These are phyloP conservation scores for Acanthamoeba triangularis DNA, from an alignment of 208 protist genomes.

Conservation along the genomic window DNA sequence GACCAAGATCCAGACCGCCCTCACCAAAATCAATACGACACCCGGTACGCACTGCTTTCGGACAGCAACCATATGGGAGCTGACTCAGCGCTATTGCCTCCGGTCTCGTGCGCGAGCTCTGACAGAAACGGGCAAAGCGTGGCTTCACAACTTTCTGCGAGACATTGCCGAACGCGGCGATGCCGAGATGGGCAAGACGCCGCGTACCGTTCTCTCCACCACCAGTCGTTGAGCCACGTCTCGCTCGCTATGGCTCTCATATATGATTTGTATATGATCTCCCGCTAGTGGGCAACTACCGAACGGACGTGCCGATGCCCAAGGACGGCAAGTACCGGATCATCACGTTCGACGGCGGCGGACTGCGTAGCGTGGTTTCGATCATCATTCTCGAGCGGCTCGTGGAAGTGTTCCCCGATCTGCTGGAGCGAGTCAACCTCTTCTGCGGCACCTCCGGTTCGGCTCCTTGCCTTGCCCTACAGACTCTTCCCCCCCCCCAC, in stretches of 20 bases:
- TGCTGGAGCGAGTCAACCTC: constrained; percentile 62
- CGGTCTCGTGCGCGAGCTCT: background rate
- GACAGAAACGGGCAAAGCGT: background rate
- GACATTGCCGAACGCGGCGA: constrained; percentile 4
- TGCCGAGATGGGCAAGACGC: constrained; percentile 63
- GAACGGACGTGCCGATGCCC: constrained; percentile 21
- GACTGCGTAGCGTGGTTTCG: constrained; percentile 20
- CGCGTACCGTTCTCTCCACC: no score
- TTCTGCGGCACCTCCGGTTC: constrained; percentile 58
- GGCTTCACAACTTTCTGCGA: constrained; percentile 27
- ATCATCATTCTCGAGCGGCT: constrained; percentile 68
- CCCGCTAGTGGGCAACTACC: constrained; percentile 34
- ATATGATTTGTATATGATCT: background rate
- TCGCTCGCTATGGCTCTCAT: background rate
- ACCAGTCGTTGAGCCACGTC: background rate
- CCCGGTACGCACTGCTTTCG: background rate
- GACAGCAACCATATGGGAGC: background rate
- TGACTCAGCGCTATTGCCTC: background rate
- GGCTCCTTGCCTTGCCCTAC: background rate
- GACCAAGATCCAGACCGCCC: constrained; percentile 33
- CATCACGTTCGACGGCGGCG: constrained; percentile 63
- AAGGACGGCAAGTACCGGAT: constrained; percentile 66
- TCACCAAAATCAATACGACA: constrained; percentile 34
- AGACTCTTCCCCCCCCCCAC: no score
- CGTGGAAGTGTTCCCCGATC: constrained; percentile 50